Evolutionary conservation across 2,329 filamentous ascomycete species (phyloP), one percentile per base, ranked within the genome.

Genomic region (Ceratocystis cubensis): DNA sequence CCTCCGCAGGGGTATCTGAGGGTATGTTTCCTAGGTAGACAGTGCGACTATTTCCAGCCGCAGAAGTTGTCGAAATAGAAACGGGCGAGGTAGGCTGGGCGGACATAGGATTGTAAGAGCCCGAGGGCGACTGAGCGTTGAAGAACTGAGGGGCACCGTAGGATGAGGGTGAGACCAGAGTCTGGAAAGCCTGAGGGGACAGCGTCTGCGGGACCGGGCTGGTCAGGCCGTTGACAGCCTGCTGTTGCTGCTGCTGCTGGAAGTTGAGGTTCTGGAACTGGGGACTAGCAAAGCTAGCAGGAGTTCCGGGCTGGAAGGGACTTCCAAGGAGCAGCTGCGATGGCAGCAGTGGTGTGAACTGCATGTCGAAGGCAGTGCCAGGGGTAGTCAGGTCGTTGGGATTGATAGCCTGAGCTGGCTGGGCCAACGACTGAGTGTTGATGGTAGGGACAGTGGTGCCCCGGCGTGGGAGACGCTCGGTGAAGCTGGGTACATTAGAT

Each of bases 1-100:
- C 94, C 78, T 99, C 94, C 7, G 94, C 93, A 63, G 89, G 87
- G 6, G 94, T 99, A 78, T 99, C 94, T 30, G 92, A 89, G n/a
- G 94, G 94, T 68, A 99, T 97, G 76, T 99, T 99, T 70, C 94
- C 94, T 64, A 99, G 80, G 74, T 99, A 99, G 56, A 99, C 94
- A 3, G 94, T 99, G 71, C 94, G 86, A 81, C 93, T 97, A 8
- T 92, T 96, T 64, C 91, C 90, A 62, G 90, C 91, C 57, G 95
- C 84, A 69, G 95, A 83, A 61, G 88, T 88, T n/a, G 89, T 85
- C 37, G 83, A 84, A 78, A 92, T 85, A 28, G 86, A 83, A 71
- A 93, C 85, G 8, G 89, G 87, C 17, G 89, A 89, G 50, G 86
- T 87, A 46, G 90, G 86, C 73, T 81, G 81, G 74, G 84, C 79